A percentile compares a stretch with the other conserved stretches of the same genome.
These are phyloP conservation scores for Arxiozyma bovina DNA, from an alignment of 1,139 yeast species.

Conservation along the genomic window DNA sequence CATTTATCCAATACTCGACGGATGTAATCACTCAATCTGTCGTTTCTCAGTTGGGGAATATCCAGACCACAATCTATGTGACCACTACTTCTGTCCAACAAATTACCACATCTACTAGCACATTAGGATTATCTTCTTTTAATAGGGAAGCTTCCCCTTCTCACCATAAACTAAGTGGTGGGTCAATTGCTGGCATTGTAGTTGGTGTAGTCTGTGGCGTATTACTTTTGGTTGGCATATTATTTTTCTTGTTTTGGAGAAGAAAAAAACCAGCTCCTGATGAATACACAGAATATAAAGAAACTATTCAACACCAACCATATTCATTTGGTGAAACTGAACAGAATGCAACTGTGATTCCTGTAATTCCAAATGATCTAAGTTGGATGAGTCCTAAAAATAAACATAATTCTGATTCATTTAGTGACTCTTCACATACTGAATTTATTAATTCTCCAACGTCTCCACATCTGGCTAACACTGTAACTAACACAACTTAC, in stretches of 20 bases:
- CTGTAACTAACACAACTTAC: conserved; percentile 11
- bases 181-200: conserved; percentile 68
- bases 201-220: conserved; percentile 55
- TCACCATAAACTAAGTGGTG: conserved; percentile 37
- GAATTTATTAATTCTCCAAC: background rate
- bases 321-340: conserved; percentile 30
- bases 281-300: conserved; percentile 17
- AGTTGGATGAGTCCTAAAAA: conserved; percentile 1
- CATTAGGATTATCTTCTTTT: conserved; percentile 8
- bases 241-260: conserved; percentile 38
- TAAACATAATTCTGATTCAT: conserved; percentile 1
- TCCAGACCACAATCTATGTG: conserved; percentile 12
- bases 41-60: conserved; percentile 6
- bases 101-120: conserved; percentile 9
- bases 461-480: background rate
- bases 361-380: conserved; percentile 5
- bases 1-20: conserved; percentile 14
- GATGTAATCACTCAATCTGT: conserved; percentile 11
- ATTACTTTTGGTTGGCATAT: conserved; percentile 30
- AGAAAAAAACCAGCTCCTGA: conserved; percentile 17
- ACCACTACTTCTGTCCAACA: conserved; percentile 17
- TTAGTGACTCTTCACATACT: background rate
- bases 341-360: conserved; percentile 20
- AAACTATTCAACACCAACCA: conserved; percentile 30
- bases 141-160: conserved; percentile 11